Evolutionary conservation across 1,139 yeast species (phyloP), one percentile per base, ranked within the genome.

Genomic region (Spathaspora sp.): DNA sequence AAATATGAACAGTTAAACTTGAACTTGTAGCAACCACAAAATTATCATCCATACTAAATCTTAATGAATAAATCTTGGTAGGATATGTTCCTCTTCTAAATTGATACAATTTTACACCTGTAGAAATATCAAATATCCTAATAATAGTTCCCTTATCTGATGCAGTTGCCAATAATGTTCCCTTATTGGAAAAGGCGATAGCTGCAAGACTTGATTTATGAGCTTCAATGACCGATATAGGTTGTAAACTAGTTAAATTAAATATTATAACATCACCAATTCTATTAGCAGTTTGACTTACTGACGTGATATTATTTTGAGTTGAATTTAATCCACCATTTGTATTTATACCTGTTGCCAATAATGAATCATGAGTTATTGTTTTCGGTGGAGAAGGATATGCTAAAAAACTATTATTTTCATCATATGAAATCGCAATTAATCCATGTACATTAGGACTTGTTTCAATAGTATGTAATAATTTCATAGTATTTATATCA

Each of bases 21-120:
- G 97, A 87, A 40, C 95, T 86, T 24, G 95, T 84, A 1, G 95
- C 97, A 25, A 90, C 81, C 37, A 93, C 77, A 58, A 86, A 82
- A 44, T 74, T 74, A 53, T 90, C 86, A 55, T 88, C 88, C 29
- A 78, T 76, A 56, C 95, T 86, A 67, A 93, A 93, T 31, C 84
- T 80, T 52, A 93, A 74, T 1, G 96, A 85, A 59, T 84, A 86
- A n/a, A 93, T 89, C 57, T 78, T 84, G 6, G 98, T 86, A 3
- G 96, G 95, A 61, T 91, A 91, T 1, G 97, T 88, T 1, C 99
- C 99, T 60, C 98, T 77, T 55, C 99, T 76, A 65, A 93, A 93
- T 64, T 93, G 98, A 60, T 82, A 89, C 43, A 91, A 68, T 58
- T 91, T 89, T 17, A 81, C 76, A 0, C 97, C 98, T 0, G 88